Base-by-base conservation (phyloP, 257 asterid species). In the Phtheirospermum japonicum region DNA sequence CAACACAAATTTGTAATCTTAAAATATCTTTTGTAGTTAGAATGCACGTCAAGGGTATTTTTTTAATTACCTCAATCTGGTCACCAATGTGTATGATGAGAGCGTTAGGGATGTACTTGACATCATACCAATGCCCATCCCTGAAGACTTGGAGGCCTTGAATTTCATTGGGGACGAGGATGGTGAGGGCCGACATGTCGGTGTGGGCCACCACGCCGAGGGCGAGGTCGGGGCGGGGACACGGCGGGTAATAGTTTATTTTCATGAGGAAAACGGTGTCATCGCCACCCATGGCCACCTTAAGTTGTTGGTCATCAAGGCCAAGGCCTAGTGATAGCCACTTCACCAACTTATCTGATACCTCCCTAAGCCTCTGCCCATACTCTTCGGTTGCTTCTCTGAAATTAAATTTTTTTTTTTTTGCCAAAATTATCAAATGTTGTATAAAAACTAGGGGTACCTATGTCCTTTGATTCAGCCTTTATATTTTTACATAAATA, bases 131-230 rank as follows among this genome's bases (percentile, higher is more conserved):
- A 52, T 78, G 66, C 0, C 37, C 87, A 57, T 83, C 94, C 20
- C 80, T 80, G 42, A 69, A 80, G 1, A 90, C 95, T 73, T 90
- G 98, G 45, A 90, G 98, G 0, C 98, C 97, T 64, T 78, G 95
- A 32, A 90, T 83, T 6, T 90, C 85, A 31, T 90, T 90, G 0
- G 96, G 95, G 30, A 83, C 94, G 16, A 90, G 90, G 51, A 90
- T 66, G 63, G 96, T 90, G 57, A 90, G 19, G 36, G 72, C 52
- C 0, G 89, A 80, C 88, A 85, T 82, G 78, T 90, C 97, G 1
- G 97, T 90, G 77, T 90, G 97, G 9, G 97, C 85, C 75, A 79
- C 88, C 75, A 90, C 98, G 2, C 98, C 98, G 1, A 88, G 90
- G 45, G 87, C 93, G 11, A 87, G 76, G 68, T 90, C 98, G 0